Base-by-base conservation (phyloP, 164 flowering plant species). In the Platanus orientalis region DNA sequence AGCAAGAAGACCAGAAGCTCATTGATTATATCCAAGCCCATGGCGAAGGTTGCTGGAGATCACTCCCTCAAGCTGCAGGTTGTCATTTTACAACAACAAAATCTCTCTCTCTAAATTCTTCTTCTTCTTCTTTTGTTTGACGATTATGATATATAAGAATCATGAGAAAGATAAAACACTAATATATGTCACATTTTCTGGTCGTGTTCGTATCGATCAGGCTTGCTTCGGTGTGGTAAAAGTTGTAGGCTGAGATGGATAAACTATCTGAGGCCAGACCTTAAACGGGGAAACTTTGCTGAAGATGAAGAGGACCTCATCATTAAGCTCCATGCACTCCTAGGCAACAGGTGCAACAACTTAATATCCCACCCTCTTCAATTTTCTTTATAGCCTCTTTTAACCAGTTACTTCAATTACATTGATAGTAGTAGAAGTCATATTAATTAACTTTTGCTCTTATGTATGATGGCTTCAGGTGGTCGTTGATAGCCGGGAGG, bases 261-360 rank as follows among this genome's bases (percentile, higher is more conserved):
- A 64, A 85, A 85, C 60, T 83, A 85, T 71, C 79, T 81, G 20
- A 72, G 86, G 67, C 91, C 91, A 0, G 84, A 85, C 71, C 78
- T 81, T 62, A 85, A 85, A 61, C 75, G 83, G 61, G 88, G 85
- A 45, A 82, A 81, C 73, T 86, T 86, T 66, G 79, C 73, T 24
- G 87, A 84, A 63, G 92, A 86, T 75, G 92, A 86, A 75, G 88
- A 86, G 61, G 86, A 83, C 69, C 91, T 86, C 59, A 83, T 86
- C 75, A 80, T 86, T 68, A 86, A 80, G 77, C 91, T 86, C 67
- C 91, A 86, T 72, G 88, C 91, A 10, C 91, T 86, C 40, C 64
- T 86, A 30, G 92, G 92, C 74, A 86, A 84, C 58, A 65, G 88
- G 92, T 86, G 34, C 17, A 64, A 29, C 19, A 10, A 7, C 36